Conservation (phyloP, 257 asterid species). For the Solanum commersonii region DNA sequence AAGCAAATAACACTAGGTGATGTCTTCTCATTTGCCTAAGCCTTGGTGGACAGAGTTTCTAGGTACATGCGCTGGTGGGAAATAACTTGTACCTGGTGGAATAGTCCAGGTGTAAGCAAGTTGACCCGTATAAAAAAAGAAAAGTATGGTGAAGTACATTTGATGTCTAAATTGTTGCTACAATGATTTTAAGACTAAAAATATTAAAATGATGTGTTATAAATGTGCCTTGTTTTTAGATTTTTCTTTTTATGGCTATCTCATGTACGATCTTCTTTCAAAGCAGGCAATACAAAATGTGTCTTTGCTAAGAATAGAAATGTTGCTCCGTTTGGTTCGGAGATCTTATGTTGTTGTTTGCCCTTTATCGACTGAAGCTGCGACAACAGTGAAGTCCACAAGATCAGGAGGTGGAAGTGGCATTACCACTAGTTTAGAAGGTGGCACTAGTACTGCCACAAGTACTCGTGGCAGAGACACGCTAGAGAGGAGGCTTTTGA, state of each 20-base stretch:
- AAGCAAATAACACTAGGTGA: background rate
- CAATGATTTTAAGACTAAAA: background rate
- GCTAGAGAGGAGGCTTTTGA: constrained; percentile 58
- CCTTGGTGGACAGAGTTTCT: background rate
- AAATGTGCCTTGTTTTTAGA: background rate
- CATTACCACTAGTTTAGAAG: constrained; percentile 1
- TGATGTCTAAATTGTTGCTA: background rate
- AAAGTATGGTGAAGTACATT: background rate
- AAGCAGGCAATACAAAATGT: background rate
- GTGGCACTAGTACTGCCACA: background rate
- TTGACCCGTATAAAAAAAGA: background rate
- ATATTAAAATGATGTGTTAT: background rate
- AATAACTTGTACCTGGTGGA: background rate
- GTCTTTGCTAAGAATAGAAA: background rate
- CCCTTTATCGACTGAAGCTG: constrained; percentile 38
- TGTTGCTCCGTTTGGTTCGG: constrained; percentile 36
- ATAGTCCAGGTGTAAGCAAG: background rate
- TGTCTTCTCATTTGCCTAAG: background rate
- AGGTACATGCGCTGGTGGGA: background rate
- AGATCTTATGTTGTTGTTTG: constrained; percentile 51
- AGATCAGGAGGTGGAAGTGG: background rate
- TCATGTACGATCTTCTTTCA: background rate
- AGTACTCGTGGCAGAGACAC: constrained; percentile 40
- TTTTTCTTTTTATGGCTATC: background rate
- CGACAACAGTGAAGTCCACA: constrained; percentile 16